Percentiles rank a stretch among this genome's conserved stretches.
phyloP scores from a whole-genome alignment of 1,139 yeast genomes.

The Saccharomyces hybrid region DNA sequence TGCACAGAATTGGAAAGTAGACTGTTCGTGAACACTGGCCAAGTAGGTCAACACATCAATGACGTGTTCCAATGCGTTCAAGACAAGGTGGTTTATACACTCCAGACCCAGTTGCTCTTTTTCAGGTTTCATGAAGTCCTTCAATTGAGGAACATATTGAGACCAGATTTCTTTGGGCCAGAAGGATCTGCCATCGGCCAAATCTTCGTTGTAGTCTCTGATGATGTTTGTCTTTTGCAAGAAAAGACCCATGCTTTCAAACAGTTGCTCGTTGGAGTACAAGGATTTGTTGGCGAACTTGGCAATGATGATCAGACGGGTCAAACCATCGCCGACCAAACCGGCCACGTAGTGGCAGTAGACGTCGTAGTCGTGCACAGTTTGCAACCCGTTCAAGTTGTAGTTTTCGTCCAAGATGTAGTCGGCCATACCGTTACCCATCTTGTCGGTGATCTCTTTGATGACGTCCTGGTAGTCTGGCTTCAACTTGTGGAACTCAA shows the following conservation, averaged over 20 bases:
- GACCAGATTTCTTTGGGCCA: constrained; percentile 96
- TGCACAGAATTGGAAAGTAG: constrained; percentile 85
- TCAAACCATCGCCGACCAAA: constrained; percentile 90
- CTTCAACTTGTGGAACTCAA: constrained; percentile 64
- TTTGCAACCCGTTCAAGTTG: constrained; percentile 68
- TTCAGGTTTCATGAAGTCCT: constrained; percentile 46
- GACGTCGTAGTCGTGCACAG: constrained; percentile 73
- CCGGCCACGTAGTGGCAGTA: constrained; percentile 98
- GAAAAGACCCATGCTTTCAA: constrained; percentile 90
- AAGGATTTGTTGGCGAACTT: constrained; percentile 49
- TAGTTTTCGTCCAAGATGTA: constrained; percentile 73
- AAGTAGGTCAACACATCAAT: constrained; percentile 71
- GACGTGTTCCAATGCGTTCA: constrained; percentile 72
- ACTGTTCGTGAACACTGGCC: constrained; percentile 69
- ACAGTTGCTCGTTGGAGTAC: constrained; percentile 42
- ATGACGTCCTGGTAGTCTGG: constrained; percentile 74
- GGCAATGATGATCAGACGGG: constrained; percentile 69
- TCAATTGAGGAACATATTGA: constrained; percentile 58
- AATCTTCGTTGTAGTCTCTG: constrained; percentile 90
- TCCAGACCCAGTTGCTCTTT: constrained; percentile 49
- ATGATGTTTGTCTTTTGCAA: constrained; percentile 73
- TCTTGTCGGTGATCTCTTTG: constrained; percentile 63
- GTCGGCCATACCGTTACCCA: constrained; percentile 99
- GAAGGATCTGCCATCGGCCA: constrained; percentile 85
- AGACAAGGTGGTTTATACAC: constrained; percentile 76